Conservation (phyloP, 768 basidiomycete species). For the Trametes cingulata region DNA sequence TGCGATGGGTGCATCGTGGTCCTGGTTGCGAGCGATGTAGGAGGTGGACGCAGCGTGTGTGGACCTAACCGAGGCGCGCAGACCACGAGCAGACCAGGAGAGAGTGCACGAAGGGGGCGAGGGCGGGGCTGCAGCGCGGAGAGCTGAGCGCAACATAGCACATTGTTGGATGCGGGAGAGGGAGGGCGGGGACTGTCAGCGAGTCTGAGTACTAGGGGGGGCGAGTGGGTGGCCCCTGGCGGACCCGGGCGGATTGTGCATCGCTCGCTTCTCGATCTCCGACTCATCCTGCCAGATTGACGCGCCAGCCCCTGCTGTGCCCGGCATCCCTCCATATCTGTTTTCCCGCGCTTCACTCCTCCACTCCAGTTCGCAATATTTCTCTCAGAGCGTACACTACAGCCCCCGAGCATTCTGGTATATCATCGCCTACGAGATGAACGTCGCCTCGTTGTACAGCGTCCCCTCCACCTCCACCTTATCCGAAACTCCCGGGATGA, state of each 20-base stretch:
- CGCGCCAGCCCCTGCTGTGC: constrained; percentile 15
- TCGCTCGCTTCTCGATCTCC: constrained; percentile 7
- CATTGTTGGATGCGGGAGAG: constrained; percentile 37
- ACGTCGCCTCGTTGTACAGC: constrained; percentile 89
- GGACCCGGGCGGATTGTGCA: background rate
- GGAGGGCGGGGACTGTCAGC: background rate
- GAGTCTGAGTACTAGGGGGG: too few relatives aligned
- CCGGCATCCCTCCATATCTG: background rate
- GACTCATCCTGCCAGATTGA: constrained; percentile 14
- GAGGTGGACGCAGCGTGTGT: background rate
- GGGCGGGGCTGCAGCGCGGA: constrained; percentile 32
- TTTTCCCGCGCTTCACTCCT: background rate
- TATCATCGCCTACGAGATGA: constrained; percentile 56
- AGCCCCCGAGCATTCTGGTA: background rate
- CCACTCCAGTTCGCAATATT: background rate
- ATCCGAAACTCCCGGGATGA: constrained; percentile 42
- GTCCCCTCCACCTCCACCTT: constrained; percentile 59
- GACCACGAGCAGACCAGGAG: constrained; percentile 2
- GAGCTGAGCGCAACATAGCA: constrained; percentile 52
- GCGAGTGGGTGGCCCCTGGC: background rate
- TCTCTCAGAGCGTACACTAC: background rate
- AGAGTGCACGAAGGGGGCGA: constrained; percentile 1
- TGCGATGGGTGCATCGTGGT: background rate
- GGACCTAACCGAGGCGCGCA: constrained; percentile 12
- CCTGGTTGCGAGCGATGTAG: too few relatives aligned